Evolutionary conservation across 306 rosid species (phyloP).

Genomic region (Castanea sativa): DNA sequence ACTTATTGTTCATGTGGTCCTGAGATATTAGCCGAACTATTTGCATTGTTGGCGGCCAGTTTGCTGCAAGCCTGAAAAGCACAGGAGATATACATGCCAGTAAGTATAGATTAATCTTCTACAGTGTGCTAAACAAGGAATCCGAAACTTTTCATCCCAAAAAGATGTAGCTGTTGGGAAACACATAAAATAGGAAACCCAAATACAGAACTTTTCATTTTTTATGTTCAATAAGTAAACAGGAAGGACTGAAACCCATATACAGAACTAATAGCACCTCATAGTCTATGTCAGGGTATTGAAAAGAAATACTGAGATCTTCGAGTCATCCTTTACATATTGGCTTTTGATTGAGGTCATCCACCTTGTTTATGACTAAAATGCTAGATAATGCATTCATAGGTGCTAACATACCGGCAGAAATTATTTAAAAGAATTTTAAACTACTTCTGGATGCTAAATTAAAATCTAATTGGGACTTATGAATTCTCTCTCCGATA

Average conservation of each 20-base stretch:
- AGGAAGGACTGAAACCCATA: not conserved
- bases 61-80: constrained; percentile 88
- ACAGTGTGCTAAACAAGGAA: constrained; percentile 11
- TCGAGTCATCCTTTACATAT: not conserved
- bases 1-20: constrained; percentile 98
- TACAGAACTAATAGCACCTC: not conserved
- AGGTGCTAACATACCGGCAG: not conserved
- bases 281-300: not conserved
- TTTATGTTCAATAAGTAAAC: too few relatives aligned
- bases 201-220: not conserved
- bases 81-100: constrained; percentile 21
- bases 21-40: constrained; percentile 93
- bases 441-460: not conserved
- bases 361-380: not conserved
- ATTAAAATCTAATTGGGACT: not conserved
- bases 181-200: not conserved
- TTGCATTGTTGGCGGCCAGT: constrained; percentile 92
- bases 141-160: not conserved
- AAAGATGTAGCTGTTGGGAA: not conserved
- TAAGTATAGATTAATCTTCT: constrained; percentile 4
- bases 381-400: not conserved
- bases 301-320: not conserved
- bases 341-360: not conserved
- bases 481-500: not conserved
- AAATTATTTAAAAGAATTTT: not conserved